Evolutionary conservation across 1,139 yeast genomes (phyloP).

Genomic region (Magnusiomyces starmeri): DNA sequence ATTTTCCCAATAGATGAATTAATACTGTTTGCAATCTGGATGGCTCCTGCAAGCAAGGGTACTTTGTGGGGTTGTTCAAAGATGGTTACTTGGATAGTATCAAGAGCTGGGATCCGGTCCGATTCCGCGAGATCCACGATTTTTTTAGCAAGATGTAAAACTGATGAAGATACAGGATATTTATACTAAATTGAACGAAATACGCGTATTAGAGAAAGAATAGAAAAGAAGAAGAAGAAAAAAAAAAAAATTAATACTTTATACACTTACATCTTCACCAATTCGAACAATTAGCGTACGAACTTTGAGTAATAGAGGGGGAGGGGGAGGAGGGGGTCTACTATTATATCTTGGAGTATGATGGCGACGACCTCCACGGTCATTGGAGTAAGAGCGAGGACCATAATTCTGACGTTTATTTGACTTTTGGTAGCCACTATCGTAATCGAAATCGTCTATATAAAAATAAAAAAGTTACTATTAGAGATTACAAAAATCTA

Average conservation of each 20-base stretch:
- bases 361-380: neutral
- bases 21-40: slow-evolving; percentile 60
- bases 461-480: neutral
- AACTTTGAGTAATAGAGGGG: slow-evolving; percentile 12
- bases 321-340: slow-evolving; percentile 9
- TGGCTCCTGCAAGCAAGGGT: slow-evolving; percentile 59
- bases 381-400: neutral
- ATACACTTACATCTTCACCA: slow-evolving; percentile 27
- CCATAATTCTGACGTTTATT: neutral
- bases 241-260: no score
- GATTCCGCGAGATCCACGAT: slow-evolving; percentile 46
- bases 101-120: slow-evolving; percentile 40
- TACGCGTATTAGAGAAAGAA: neutral
- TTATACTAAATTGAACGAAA: slow-evolving; percentile 18
- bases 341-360: neutral
- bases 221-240: slow-evolving; percentile 2
- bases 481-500: no score
- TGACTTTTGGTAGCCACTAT: neutral
- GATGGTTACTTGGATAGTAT: slow-evolving; percentile 61
- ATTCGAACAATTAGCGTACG: slow-evolving; percentile 24
- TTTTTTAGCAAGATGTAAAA: slow-evolving; percentile 54
- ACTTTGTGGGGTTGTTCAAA: slow-evolving; percentile 89
- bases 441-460: neutral
- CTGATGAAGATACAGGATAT: slow-evolving; percentile 27
- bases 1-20: slow-evolving; percentile 63